Evolutionary conservation across 352 stramenopile genomes (phyloP), one percentile per base, ranked within the genome.

Genomic region (Globisporangium nodosum): DNA sequence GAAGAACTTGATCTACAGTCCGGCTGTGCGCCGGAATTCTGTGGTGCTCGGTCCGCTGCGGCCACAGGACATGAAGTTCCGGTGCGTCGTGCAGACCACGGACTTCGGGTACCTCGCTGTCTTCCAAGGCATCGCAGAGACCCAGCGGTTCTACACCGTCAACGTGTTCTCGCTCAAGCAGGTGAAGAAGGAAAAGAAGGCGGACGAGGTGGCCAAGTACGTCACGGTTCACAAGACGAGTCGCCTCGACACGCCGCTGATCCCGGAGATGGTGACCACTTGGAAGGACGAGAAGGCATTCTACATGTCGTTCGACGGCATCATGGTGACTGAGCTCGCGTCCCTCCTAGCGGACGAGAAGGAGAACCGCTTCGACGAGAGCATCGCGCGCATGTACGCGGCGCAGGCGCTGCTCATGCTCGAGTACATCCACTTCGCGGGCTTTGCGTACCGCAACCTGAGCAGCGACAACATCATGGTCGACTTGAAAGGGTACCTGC

Each of bases 381-480:
- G 58, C 11, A 72, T 74, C n/a, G 73, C 73, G 18, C 73, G 79
- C 30, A 59, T 76, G 46, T 89, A 89, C 52, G 77, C 78, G 18
- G 81, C 82, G 12, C 81, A 94, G 61, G 77, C 77, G 11, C 61
- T 94, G 53, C 67, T 94, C 31, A 90, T 90, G 74, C 78, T 94
- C 58, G 85, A 94, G 67, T 90, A 88, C 58, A 80, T 94, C 46
- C 85, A 94, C 58, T 80, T 87, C 49, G 73, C 78, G 12, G 82
- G 80, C 9, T 90, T 85, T 62, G 81, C 83, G 18, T 95, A 93
- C 68, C 73, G 85, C 9, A 91, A 92, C 60, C 72, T 94, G 46
- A 94, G 83, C 61, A 90, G 81, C 47, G 82, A 95, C 65, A 96
- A 87, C 51, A 74, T 95, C 47, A 78, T 90, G 63, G 69, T 96